These are phyloP conservation scores for Botrytis porri DNA, from an alignment of 2,329 filamentous ascomycete genomes.

Conservation along the genomic window DNA sequence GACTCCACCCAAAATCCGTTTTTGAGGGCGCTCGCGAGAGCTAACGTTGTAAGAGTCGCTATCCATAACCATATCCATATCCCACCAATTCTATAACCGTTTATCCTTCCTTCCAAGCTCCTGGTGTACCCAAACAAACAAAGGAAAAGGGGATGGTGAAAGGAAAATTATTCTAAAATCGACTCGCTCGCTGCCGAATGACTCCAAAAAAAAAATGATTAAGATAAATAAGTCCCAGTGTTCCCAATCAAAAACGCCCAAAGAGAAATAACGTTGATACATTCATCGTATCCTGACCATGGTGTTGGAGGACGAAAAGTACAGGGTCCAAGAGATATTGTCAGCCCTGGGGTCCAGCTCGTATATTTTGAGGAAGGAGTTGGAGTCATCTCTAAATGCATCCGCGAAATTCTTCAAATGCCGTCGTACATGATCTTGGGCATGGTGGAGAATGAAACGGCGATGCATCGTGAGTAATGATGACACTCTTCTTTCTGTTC, in stretches of 20 bases:
- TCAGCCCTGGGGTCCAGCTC: background rate
- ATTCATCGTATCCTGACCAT: background rate
- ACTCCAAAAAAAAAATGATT: conserved; percentile 4
- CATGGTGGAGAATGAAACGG: background rate
- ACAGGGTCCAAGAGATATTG: background rate
- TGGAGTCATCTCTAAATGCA: background rate
- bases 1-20: background rate
- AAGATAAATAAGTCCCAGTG: background rate
- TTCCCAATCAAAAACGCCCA: background rate
- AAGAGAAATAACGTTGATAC: background rate
- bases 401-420: background rate
- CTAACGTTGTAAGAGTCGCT: conserved; percentile 13
- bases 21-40: conserved; percentile 12
- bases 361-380: background rate
- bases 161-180: background rate
- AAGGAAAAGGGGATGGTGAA: background rate
- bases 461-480: conserved; percentile 2
- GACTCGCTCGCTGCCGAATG: background rate
- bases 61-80: background rate
- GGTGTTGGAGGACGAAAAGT: background rate
- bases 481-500: background rate
- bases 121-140: background rate
- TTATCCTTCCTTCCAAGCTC: background rate
- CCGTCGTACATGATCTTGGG: conserved; percentile 22
- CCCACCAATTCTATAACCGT: background rate